Base-by-base conservation (phyloP, 345 rosid genomes). In the Gossypium australe region DNA sequence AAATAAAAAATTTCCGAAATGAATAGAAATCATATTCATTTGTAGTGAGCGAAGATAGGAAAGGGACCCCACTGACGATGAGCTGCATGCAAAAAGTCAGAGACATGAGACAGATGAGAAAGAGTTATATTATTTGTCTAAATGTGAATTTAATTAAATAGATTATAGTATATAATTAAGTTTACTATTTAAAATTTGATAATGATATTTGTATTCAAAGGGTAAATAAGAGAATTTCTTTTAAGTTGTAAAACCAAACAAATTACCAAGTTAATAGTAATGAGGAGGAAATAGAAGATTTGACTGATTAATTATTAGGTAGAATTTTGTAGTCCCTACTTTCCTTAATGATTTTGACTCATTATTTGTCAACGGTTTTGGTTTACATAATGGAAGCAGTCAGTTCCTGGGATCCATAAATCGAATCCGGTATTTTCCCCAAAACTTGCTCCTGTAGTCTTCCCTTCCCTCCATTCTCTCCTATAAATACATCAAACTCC, bases 81-180 rank as follows among this genome's bases (percentile, higher is more conserved):
- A 67, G 77, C 18, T 77, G 72, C 61, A 72, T 72, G 76, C 78
- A 43, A 47, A 76, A 80, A 77, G 76, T 70, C 76, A 77, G 76
- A 76, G 71, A 13, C 71, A 16, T 29, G 45, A 53, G 48, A 34
- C 41, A 20, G 51, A 16, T 29, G 45, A 44, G 48, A 34, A 4
- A 20, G 51, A 45, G 49, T 45, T 45, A 45, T 45, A 8, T 10
- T 45, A 45, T 9, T 45, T 45, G 49, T 34, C 41, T 34, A 34
- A 34, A 34, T 34, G 1, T 34, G 41, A 34, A 4, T 34, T 34
- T 34, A 34, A 34, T 34, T 34, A 34, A 34, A 34, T 34, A 34
- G 38, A 34, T 34, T 34, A 34, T 34, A 34, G 38, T 34, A 34
- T 5, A 34, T 34, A 34, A 34, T 34, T 34, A 29, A 29, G 38